phyloP scores from a whole-genome alignment of 495 filamentous ascomycete genomes.

The Annulohypoxylon moriforme region DNA sequence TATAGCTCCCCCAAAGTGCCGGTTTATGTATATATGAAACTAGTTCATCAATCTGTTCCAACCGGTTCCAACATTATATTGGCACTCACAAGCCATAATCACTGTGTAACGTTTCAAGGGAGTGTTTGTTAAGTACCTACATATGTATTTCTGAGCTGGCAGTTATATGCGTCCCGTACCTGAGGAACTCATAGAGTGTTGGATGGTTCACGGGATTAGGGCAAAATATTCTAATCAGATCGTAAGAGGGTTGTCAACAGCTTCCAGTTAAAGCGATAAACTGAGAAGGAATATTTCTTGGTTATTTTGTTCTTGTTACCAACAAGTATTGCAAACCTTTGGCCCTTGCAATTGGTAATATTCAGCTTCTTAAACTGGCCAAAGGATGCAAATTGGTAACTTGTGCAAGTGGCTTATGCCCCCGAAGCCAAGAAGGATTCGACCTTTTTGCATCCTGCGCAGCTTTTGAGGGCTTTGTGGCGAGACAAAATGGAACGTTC shows the following conservation, averaged over 20 bases:
- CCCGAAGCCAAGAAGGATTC: background rate
- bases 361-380: background rate
- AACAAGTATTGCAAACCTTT: background rate
- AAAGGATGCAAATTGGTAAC: conserved; percentile 2
- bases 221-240: background rate
- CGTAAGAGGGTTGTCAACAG: background rate
- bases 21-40: background rate
- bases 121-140: background rate
- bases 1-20: background rate
- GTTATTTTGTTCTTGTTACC: background rate
- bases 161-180: background rate
- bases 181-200: no score
- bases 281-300: background rate
- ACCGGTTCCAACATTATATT: background rate
- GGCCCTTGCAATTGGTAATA: background rate
- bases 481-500: background rate
- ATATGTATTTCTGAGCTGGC: no score
- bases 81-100: background rate
- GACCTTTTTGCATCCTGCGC: background rate
- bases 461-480: background rate
- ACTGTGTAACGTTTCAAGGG: background rate
- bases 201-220: background rate
- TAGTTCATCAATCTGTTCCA: background rate
- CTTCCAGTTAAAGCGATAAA: background rate
- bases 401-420: background rate